Evolutionary conservation across 306 rosid genomes (phyloP), one percentile per base, ranked within the genome.

Genomic region (Canavalia ensiformis): DNA sequence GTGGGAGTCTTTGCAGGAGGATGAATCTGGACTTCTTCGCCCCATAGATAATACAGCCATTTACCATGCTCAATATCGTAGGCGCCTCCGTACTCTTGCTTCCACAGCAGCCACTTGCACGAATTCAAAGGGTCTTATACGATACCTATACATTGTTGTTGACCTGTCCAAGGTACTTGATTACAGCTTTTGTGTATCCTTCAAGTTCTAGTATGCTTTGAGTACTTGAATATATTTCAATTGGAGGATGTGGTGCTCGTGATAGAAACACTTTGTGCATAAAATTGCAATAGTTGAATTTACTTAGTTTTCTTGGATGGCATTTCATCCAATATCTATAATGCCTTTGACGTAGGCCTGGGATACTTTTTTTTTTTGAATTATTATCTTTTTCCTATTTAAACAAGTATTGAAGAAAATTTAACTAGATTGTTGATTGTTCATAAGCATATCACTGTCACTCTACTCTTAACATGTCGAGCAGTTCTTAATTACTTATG

Each of bases 91-190:
- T 1, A 81, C 89, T 67, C 95, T 91, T 45, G 88, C 92, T 50
- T 51, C 91, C 5, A 79, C 80, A 11, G 91, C 95, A 45, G 85
- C 91, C 12, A 83, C 95, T 65, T 65, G 84, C 88, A 51, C 94
- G 98, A 37, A 91, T 95, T 72, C 98, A 95, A 66, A 93, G 92
- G 99, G 99, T 47, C 97, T 95, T 63, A 95, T 95, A 83, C 97
- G 97, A 52, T 95, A 90, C 69, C 87, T 95, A 4, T 95, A 85
- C 80, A 65, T 93, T 75, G 83, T 93, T 41, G 87, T 90, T 57
- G 99, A 95, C 83, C 84, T 93, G 75, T 93, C 99, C 47, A 93
- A 86, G 97, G 99, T 95, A 78, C 62, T 54, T 60, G 11, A 39
- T 72, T 6, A 34, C 37, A 54, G 69, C 75, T 51, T 68, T 7